Base-by-base conservation (phyloP, 73 alveolate species). In the Breviolum minutum region DNA sequence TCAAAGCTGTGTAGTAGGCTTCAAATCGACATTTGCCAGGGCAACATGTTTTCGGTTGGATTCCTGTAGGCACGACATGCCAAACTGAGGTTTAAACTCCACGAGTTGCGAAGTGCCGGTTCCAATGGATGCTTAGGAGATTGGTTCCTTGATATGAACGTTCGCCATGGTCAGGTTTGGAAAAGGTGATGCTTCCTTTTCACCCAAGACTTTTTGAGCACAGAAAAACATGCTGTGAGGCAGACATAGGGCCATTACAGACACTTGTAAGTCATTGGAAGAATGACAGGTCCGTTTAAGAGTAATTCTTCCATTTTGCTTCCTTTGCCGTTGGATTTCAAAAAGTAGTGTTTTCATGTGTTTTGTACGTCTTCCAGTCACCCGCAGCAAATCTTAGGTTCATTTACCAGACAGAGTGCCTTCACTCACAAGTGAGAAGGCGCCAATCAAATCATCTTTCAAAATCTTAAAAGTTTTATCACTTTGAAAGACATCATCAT, bases 391-490 rank as follows among this genome's bases (percentile, higher is more conserved):
- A 14, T 9, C 60, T 27, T 11, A 91, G 97, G 97, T 91, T 94
- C 92, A 94, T 94, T 69, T 94, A 77, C 92, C 99, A 94, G 92
- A 94, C 92, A 12, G 99, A 94, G 84, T 94, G 99, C 83, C 63
- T 94, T 8, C 90, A 94, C 82, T 74, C 99, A 6, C 97, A 91
- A 54, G 97, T 91, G 88, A 91, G 48, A 87, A 91, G 97, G 97
- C 64, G 48, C 48, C 32, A 60, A 13, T 19, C 22, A 29, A 73
- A 24, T 40, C 26, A 79, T 20, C 20, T 29, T n/a, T 79, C 2
- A 12, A 8, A 68, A 13, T 66, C 74, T 13, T 66, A 66, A n/a
- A n/a, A n/a, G n/a, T n/a, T n/a, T n/a, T n/a, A n/a, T n/a, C n/a
- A n/a, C n/a, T n/a, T n/a, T n/a, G n/a, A n/a, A n/a, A n/a, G n/a